A percentile compares a stretch with the other conserved stretches of the same genome.
These are phyloP conservation scores for Paramecium octaurelia DNA, from an alignment of 73 alveolate species.

Conservation along the genomic window DNA sequence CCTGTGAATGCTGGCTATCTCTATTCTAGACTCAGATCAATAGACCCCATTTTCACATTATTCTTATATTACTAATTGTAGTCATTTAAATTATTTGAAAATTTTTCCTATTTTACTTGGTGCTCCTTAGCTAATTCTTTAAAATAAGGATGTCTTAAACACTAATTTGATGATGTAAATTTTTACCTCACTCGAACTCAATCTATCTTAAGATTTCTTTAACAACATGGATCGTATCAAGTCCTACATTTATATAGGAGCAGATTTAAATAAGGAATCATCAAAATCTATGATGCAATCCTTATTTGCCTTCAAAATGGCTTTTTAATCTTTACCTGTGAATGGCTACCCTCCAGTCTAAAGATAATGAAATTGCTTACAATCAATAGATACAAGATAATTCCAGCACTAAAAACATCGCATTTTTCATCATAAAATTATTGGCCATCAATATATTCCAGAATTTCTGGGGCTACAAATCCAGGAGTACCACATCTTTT, in stretches of 20 bases:
- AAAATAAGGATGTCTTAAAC: constrained; percentile 22
- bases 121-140: not conserved
- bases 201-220: not conserved
- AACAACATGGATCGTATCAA: not conserved
- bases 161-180: not conserved
- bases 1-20: constrained; percentile 6
- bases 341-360: constrained; percentile 55
- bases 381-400: constrained; percentile 1
- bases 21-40: not conserved
- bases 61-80: not conserved
- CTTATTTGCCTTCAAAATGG: constrained; percentile 27
- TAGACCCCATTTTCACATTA: not conserved
- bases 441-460: not conserved
- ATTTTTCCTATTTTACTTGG: not conserved
- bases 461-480: constrained; percentile 58
- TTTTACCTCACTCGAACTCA: not conserved
- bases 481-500: constrained; percentile 66
- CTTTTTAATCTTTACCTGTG: constrained; percentile 46
- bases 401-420: constrained; percentile 56
- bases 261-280: not conserved
- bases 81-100: not conserved
- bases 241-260: not conserved
- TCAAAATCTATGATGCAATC: constrained; percentile 28
- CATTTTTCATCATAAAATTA: constrained; percentile 10
- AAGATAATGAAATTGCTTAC: not conserved